These are phyloP conservation scores for Asterophora lycoperdoides DNA, from an alignment of 768 basidiomycete species.

Conservation along the genomic window DNA sequence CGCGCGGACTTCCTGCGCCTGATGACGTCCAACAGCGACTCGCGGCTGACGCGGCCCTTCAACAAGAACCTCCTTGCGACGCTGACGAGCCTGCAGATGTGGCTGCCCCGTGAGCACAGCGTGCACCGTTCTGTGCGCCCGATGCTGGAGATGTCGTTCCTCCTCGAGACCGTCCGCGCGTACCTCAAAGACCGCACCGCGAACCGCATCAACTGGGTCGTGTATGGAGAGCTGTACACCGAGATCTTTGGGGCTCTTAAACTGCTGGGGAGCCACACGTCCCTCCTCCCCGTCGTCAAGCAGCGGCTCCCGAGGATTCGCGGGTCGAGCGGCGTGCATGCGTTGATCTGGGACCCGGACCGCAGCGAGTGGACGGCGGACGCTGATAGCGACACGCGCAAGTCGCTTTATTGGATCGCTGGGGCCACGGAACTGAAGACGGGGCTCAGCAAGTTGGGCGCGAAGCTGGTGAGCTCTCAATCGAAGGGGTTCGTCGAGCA, in stretches of 20 bases:
- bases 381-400: background rate
- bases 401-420: background rate
- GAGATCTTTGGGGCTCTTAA: background rate
- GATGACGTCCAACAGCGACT: background rate
- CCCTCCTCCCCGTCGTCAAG: background rate
- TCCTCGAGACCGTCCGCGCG: slow-evolving; percentile 7
- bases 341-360: slow-evolving; percentile 1
- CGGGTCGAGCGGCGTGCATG: slow-evolving; percentile 6
- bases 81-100: background rate
- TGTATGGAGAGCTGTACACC: slow-evolving; percentile 4
- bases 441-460: background rate
- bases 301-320: background rate
- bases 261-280: background rate
- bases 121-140: background rate
- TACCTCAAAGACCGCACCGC: slow-evolving; percentile 3
- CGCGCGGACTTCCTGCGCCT: slow-evolving; percentile 2
- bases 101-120: slow-evolving; percentile 3
- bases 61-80: background rate
- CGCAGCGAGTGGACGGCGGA: background rate
- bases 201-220: slow-evolving; percentile 7
- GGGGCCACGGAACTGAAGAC: background rate
- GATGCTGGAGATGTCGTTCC: slow-evolving; percentile 5
- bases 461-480: background rate
- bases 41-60: background rate
- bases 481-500: background rate